Percentiles rank a stretch among this genome's conserved stretches.
Conservation (phyloP, 2,329 filamentous ascomycete species). For the Zopfia rhizophila region DNA sequence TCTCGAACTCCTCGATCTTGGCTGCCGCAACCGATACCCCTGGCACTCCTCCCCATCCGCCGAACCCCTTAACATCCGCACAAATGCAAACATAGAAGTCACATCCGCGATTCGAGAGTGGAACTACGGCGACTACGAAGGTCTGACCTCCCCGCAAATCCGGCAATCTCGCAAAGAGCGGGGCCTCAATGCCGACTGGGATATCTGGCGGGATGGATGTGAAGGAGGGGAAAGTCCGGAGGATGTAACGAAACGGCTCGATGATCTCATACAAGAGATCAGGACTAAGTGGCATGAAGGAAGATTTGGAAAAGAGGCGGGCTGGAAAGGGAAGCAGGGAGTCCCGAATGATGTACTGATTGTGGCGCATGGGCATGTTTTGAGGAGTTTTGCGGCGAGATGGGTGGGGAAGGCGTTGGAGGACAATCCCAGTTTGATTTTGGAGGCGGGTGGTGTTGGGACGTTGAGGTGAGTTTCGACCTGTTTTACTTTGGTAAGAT, state of each 20-base stretch:
- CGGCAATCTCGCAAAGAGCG: conserved; percentile 55
- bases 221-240: conserved; percentile 82
- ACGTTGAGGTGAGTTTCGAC: conserved; percentile 54
- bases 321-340: conserved; percentile 54
- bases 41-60: conserved; percentile 62
- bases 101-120: conserved; percentile 67
- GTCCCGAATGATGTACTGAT: conserved; percentile 75
- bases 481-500: not conserved
- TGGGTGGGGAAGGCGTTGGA: conserved; percentile 81
- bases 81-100: conserved; percentile 57
- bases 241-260: conserved; percentile 77
- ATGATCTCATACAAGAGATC: conserved; percentile 80
- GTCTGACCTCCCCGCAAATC: conserved; percentile 64
- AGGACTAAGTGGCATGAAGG: conserved; percentile 60
- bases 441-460: conserved; percentile 72
- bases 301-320: conserved; percentile 67
- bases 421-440: conserved; percentile 79
- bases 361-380: conserved; percentile 90
- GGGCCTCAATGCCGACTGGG: conserved; percentile 72
- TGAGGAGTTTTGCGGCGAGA: conserved; percentile 86
- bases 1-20: conserved; percentile 86
- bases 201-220: conserved; percentile 89
- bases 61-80: conserved; percentile 38
- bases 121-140: conserved; percentile 73
- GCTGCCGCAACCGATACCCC: conserved; percentile 73